Evolutionary conservation across 495 filamentous ascomycete genomes (phyloP).

Genomic region (Hyphodiscus hymeniophilus): DNA sequence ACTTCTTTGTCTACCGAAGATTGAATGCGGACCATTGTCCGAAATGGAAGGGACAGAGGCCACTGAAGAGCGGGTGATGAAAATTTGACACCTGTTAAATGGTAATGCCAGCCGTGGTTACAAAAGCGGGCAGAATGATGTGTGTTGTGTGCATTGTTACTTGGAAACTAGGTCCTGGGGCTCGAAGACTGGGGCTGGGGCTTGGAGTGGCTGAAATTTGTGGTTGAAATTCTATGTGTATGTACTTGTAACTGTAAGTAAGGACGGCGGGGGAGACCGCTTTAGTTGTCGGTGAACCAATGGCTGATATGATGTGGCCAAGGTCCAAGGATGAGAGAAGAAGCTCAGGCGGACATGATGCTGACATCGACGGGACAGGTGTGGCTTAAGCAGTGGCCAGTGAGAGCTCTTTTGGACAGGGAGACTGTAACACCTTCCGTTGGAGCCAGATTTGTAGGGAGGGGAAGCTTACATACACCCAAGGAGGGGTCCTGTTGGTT

Average conservation of each 20-base stretch:
- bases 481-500: too few species aligned
- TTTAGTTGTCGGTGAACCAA: too few species aligned
- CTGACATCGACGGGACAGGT: neutral
- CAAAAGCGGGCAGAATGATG: slow-evolving; percentile 3
- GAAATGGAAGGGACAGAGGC: slow-evolving; percentile 17
- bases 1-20: neutral
- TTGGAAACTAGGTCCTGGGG: slow-evolving; percentile 9
- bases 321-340: neutral
- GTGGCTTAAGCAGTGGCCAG: too few species aligned
- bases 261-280: neutral
- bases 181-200: slow-evolving; percentile 10
- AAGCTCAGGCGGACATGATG: neutral
- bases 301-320: neutral
- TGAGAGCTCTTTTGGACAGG: too few species aligned
- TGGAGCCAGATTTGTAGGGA: too few species aligned
- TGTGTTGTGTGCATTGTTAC: slow-evolving; percentile 4
- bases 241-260: too few species aligned
- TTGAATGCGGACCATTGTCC: slow-evolving; percentile 9
- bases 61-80: slow-evolving; percentile 8
- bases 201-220: slow-evolving; percentile 9
- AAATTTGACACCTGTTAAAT: neutral
- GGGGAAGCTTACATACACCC: too few species aligned
- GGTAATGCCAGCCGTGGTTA: slow-evolving; percentile 4
- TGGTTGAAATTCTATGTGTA: neutral
- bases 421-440: too few species aligned